Evolutionary conservation across 495 filamentous ascomycete species (phyloP).

Genomic region (Neurospora intermedia): DNA sequence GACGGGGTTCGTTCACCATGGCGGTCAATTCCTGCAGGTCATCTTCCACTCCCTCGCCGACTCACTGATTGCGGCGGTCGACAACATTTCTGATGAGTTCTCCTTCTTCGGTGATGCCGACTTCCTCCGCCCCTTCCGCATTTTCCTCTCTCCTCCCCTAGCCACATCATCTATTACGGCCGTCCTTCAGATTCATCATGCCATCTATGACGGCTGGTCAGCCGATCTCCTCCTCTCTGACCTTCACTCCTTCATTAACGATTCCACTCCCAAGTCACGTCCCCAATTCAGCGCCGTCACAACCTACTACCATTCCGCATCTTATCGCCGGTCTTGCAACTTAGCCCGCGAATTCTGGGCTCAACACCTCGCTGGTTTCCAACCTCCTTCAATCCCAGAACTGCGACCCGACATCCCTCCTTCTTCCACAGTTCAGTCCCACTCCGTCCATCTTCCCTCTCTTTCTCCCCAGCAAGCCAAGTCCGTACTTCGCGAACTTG

Average conservation of each 20-base stretch:
- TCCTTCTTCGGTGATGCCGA: slow-evolving; percentile 18
- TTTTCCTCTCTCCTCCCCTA: slow-evolving; percentile 32
- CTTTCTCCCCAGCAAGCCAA: slow-evolving; percentile 8
- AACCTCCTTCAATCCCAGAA: slow-evolving; percentile 30
- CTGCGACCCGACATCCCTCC: slow-evolving; percentile 14
- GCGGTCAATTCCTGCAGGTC: slow-evolving; percentile 47
- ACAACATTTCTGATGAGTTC: slow-evolving; percentile 18
- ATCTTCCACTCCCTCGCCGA: slow-evolving; percentile 43
- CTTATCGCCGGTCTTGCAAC: slow-evolving; percentile 12
- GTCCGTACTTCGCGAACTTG: slow-evolving; percentile 4
- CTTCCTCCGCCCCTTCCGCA: slow-evolving; percentile 46
- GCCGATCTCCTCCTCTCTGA: slow-evolving; percentile 61
- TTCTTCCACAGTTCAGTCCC: slow-evolving; percentile 6
- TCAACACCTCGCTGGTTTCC: slow-evolving; percentile 35
- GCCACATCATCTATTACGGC: slow-evolving; percentile 14
- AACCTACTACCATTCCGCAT: slow-evolving; percentile 24
- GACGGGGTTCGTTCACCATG: slow-evolving; percentile 52
- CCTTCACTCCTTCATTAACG: slow-evolving; percentile 35
- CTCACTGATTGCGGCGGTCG: slow-evolving; percentile 25
- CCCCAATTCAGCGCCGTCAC: slow-evolving; percentile 44
- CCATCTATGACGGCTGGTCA: slow-evolving; percentile 78
- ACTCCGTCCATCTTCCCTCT: slow-evolving; percentile 8
- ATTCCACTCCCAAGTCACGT: slow-evolving; percentile 15
- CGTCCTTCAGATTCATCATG: slow-evolving; percentile 57
- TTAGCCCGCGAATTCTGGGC: slow-evolving; percentile 44